phyloP scores from a whole-genome alignment of 139 green algal species.

The Chlamydomonas sphaeroides region DNA sequence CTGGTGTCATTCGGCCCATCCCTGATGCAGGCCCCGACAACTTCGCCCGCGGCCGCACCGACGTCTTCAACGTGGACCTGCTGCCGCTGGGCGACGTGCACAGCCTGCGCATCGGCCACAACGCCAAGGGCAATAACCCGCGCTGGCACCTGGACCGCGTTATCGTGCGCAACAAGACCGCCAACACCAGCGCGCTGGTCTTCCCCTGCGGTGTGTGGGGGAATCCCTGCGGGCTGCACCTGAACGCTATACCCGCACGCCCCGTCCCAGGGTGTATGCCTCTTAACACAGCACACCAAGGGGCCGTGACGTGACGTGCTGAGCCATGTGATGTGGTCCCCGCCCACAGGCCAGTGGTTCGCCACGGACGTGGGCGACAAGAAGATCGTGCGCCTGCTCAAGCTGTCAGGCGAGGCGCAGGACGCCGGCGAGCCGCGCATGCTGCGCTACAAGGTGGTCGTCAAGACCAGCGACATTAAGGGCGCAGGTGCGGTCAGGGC shows the following conservation, averaged over 20 bases:
- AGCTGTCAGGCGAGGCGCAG: not conserved
- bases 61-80: conserved; percentile 46
- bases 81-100: conserved; percentile 50
- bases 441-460: conserved; percentile 50
- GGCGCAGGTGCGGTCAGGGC: conserved; percentile 28
- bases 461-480: conserved; percentile 54
- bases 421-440: conserved; percentile 15
- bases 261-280: too few relatives aligned
- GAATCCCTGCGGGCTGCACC: not conserved
- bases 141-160: conserved; percentile 56
- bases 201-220: conserved; percentile 50
- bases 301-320: too few relatives aligned
- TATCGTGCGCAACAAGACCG: conserved; percentile 49
- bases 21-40: conserved; percentile 45
- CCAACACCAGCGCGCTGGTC: conserved; percentile 10
- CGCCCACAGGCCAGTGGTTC: conserved; percentile 42
- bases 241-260: too few relatives aligned
- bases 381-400: conserved; percentile 43
- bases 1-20: too few relatives aligned
- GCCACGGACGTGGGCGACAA: conserved; percentile 53
- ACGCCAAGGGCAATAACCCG: conserved; percentile 53
- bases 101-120: conserved; percentile 50
- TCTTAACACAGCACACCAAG: too few relatives aligned
- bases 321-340: too few relatives aligned
- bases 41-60: conserved; percentile 40